These are phyloP conservation scores for Zoysia pacifica DNA, from an alignment of 176 grass and related monocot genomes.

Conservation along the genomic window DNA sequence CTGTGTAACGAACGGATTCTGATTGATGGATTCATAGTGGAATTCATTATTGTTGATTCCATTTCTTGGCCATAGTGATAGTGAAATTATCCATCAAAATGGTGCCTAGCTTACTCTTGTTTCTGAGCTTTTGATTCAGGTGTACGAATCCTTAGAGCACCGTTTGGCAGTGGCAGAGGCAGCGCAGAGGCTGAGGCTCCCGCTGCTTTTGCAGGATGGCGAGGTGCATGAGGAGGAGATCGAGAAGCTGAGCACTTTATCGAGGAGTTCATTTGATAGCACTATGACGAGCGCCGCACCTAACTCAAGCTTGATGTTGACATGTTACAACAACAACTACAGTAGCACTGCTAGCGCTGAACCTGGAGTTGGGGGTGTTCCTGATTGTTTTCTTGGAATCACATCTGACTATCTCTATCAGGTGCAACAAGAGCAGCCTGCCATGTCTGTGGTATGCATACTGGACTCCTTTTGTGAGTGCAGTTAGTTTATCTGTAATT, in stretches of 20 bases:
- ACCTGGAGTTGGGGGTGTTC: conserved; percentile 64
- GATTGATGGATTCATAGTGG: not conserved
- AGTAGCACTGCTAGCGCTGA: conserved; percentile 64
- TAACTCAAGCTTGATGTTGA: conserved; percentile 61
- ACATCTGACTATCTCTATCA: conserved; percentile 84
- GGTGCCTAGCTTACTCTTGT: not conserved
- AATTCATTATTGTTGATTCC: not conserved
- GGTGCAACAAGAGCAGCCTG: conserved; percentile 72
- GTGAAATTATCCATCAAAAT: not conserved
- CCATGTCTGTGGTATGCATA: conserved; percentile 66
- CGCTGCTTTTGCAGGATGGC: conserved; percentile 76
- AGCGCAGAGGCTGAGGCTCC: conserved; percentile 83
- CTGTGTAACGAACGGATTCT: too few relatives aligned
- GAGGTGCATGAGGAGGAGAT: conserved; percentile 86
- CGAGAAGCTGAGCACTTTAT: conserved; percentile 71
- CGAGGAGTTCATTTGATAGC: conserved; percentile 86
- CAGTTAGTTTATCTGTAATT: not conserved
- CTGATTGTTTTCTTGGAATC: conserved; percentile 90
- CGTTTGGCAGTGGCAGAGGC: conserved; percentile 69
- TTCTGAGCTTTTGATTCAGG: conserved; percentile 45
- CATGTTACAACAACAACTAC: conserved; percentile 62
- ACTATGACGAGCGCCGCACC: conserved; percentile 63
- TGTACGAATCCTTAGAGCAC: conserved; percentile 92
- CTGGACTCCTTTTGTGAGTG: not conserved
- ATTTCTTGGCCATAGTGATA: not conserved